Evolutionary conservation across 768 basidiomycete species (phyloP), one percentile per base, ranked within the genome.

Genomic region (Suillus subaureus): DNA sequence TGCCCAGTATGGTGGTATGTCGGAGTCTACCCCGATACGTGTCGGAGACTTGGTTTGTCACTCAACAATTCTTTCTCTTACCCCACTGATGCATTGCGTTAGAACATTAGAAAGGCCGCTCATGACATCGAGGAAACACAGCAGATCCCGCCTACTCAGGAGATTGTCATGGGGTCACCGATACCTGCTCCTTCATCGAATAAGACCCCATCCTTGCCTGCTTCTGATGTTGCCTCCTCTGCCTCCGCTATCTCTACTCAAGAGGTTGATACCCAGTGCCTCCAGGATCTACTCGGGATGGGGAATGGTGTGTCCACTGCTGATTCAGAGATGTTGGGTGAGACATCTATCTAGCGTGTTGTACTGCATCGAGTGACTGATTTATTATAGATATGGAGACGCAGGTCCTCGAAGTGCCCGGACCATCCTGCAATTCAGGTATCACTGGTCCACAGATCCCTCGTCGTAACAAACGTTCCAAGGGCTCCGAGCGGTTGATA

Each of bases 41-140:
- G 80, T 91, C 26, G 83, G 83, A 33, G 82, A 89, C 66, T 75
- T 91, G 66, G 90, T 90, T 67, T 69, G 82, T 57, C 15, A 28
- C 3, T 45, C 18, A n/a, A 21, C 16, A 47, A 31, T 49, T 47
- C 49, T 54, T 66, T 4, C n/a, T 18, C 61, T 37, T 40, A 6
- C 47, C 43, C 18, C 43, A 6, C 51, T 43, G n/a, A 65, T 37
- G 23, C 55, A 64, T 49, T 61, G 58, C 61, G 31, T 65, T 55
- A 37, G 43, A 65, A 57, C 43, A 65, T 43, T 64, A 35, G 69
- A 73, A 66, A 69, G 58, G 69, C 61, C 62, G 66, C 68, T 51
- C 72, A 68, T 23, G 72, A 77, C 28, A 68, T 84, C n/a, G 83
- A 84, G 57, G 81, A 85, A 70, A 88, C 88, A 0, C 87, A 87